Percentiles rank a stretch among this genome's conserved stretches.
These are phyloP conservation scores for Oxalis stricta DNA, from an alignment of 441 rosid genomes.

Conservation along the genomic window DNA sequence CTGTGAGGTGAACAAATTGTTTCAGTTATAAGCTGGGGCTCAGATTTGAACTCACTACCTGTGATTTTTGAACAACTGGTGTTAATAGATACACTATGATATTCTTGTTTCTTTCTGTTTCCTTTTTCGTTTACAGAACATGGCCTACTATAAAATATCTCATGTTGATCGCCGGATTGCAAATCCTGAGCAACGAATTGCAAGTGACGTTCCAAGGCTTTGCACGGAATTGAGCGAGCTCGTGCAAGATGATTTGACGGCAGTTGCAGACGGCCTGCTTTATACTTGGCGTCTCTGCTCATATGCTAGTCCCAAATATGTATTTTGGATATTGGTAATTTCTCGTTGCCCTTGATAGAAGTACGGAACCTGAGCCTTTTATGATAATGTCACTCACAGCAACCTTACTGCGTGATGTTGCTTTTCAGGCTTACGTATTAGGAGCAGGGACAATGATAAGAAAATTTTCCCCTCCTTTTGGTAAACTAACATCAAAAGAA, in stretches of 20 bases:
- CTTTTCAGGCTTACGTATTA: slow-evolving; percentile 72
- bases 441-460: slow-evolving; percentile 87
- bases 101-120: background rate
- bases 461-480: slow-evolving; percentile 94
- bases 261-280: slow-evolving; percentile 79
- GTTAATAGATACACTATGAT: slow-evolving; percentile 1
- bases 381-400: background rate
- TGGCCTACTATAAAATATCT: slow-evolving; percentile 95
- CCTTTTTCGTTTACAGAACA: slow-evolving; percentile 51
- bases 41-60: too few species aligned
- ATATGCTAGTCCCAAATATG: slow-evolving; percentile 95
- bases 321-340: slow-evolving; percentile 90
- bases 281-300: slow-evolving; percentile 97
- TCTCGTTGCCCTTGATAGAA: too few species aligned
- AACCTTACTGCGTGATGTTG: slow-evolving; percentile 10
- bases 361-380: too few species aligned
- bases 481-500: slow-evolving; percentile 84
- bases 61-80: too few species aligned
- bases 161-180: slow-evolving; percentile 92
- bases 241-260: slow-evolving; percentile 85
- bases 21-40: too few species aligned
- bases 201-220: slow-evolving; percentile 92
- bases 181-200: slow-evolving; percentile 92
- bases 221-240: slow-evolving; percentile 95
- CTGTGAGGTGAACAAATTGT: too few species aligned